Conservation (phyloP, 768 basidiomycete species). For the Kwoniella pini region DNA sequence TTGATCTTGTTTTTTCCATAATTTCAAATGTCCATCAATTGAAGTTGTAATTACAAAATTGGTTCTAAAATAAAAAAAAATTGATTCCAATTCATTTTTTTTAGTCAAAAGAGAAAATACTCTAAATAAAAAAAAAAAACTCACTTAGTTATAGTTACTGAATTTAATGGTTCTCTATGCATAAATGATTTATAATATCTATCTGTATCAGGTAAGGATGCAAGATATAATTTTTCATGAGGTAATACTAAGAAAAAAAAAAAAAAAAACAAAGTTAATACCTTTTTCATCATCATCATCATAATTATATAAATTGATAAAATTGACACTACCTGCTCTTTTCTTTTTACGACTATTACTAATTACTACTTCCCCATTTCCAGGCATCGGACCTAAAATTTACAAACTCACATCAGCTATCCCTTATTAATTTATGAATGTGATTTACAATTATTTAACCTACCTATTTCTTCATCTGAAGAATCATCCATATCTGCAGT, state of each 20-base stretch:
- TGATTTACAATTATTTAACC: neutral
- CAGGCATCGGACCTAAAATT: constrained; percentile 45
- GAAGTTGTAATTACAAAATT: constrained; percentile 94
- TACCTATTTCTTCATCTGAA: constrained; percentile 48
- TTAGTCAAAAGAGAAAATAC: too few relatives aligned
- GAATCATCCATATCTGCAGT: constrained; percentile 43
- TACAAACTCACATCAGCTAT: neutral
- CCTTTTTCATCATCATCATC: neutral
- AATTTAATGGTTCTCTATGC: constrained; percentile 92
- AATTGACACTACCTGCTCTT: constrained; percentile 44
- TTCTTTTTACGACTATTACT: constrained; percentile 45
- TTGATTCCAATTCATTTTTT: too few relatives aligned
- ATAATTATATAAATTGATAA: neutral
- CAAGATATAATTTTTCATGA: constrained; percentile 88
- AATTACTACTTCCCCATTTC: constrained; percentile 23
- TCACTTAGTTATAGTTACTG: constrained; percentile 82
- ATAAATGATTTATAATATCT: constrained; percentile 98
- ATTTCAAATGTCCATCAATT: constrained; percentile 87
- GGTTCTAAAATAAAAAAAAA: constrained; percentile 62
- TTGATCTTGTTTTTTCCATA: constrained; percentile 98
- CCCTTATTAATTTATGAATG: neutral
- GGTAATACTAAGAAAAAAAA: constrained; percentile 67
- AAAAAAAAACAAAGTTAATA: neutral
- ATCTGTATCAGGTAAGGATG: constrained; percentile 86
- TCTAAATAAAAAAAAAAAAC: constrained; percentile 36